Evolutionary conservation across 1,139 yeast species (phyloP).

Genomic region (Hemisphaericaspora xylanilytica): DNA sequence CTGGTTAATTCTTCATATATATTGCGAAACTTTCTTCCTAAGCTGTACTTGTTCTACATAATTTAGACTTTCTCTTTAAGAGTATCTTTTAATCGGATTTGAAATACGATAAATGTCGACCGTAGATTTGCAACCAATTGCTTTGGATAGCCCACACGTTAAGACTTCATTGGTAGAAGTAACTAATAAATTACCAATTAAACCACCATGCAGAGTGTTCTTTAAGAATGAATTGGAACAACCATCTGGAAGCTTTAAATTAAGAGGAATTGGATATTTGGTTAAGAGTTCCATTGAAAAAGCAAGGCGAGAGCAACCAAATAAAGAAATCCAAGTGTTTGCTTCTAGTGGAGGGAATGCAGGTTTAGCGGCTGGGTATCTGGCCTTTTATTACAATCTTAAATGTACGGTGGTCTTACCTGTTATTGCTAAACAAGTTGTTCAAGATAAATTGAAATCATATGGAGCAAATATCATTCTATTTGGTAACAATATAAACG

Average conservation of each 20-base stretch:
- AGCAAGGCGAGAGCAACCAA: slow-evolving; percentile 14
- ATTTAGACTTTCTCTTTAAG: too few species aligned
- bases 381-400: slow-evolving; percentile 44
- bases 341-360: slow-evolving; percentile 80
- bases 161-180: slow-evolving; percentile 45
- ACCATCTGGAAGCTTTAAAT: slow-evolving; percentile 72
- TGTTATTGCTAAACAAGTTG: slow-evolving; percentile 34
- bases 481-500: slow-evolving; percentile 60
- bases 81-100: too few species aligned
- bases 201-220: slow-evolving; percentile 47
- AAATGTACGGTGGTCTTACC: slow-evolving; percentile 71
- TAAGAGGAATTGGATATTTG: slow-evolving; percentile 60
- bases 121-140: slow-evolving; percentile 13
- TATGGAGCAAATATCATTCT: slow-evolving; percentile 56
- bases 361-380: slow-evolving; percentile 71
- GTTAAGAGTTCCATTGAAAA: slow-evolving; percentile 29
- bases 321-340: slow-evolving; percentile 45
- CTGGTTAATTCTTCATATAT: background rate
- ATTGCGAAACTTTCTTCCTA: background rate
- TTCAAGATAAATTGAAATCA: slow-evolving; percentile 29
- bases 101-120: slow-evolving; percentile 17
- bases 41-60: background rate
- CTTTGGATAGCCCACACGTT: slow-evolving; percentile 26
- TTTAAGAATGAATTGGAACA: slow-evolving; percentile 66
- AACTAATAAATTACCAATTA: slow-evolving; percentile 25